Conservation (phyloP, 108 stramenopile genomes). For the Pseudonitzschia multistriata region DNA sequence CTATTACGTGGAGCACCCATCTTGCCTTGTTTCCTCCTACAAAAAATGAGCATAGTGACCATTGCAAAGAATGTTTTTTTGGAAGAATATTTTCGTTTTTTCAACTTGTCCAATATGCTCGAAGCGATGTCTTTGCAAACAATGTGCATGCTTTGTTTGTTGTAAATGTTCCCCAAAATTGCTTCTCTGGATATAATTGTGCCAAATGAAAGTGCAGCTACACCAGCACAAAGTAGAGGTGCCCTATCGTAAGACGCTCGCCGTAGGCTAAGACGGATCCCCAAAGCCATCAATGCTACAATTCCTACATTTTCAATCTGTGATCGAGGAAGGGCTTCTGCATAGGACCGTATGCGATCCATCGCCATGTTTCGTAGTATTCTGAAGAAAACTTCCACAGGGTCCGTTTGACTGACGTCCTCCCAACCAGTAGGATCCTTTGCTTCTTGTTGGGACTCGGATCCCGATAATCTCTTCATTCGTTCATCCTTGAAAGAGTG, state of each 20-base stretch:
- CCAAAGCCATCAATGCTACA: constrained; percentile 3
- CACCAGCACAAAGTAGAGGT: constrained; percentile 3
- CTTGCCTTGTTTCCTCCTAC: constrained; percentile 8
- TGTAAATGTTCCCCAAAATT: constrained; percentile 24
- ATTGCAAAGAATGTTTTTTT: constrained; percentile 16
- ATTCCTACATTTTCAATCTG: constrained; percentile 20
- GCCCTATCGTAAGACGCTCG: not conserved
- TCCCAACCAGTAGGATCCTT: not conserved
- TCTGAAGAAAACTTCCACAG: constrained; percentile 8
- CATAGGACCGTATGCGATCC: constrained; percentile 6
- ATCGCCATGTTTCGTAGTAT: constrained; percentile 24
- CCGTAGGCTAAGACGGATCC: constrained; percentile 10
- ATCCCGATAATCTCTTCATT: not conserved
- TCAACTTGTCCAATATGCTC: constrained; percentile 6
- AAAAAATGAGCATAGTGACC: constrained; percentile 4
- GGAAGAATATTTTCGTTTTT: constrained; percentile 3
- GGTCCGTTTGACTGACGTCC: not conserved
- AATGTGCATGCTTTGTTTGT: constrained; percentile 4
- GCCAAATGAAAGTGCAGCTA: constrained; percentile 20
- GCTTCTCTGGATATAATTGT: constrained; percentile 20
- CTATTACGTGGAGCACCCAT: not conserved
- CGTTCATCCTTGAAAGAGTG: not conserved
- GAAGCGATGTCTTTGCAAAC: not conserved
- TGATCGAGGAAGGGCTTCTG: constrained; percentile 22
- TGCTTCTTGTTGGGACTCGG: not conserved